Evolutionary conservation across 345 rosid species (phyloP), one percentile per base, ranked within the genome.

Genomic region (Populus alba): DNA sequence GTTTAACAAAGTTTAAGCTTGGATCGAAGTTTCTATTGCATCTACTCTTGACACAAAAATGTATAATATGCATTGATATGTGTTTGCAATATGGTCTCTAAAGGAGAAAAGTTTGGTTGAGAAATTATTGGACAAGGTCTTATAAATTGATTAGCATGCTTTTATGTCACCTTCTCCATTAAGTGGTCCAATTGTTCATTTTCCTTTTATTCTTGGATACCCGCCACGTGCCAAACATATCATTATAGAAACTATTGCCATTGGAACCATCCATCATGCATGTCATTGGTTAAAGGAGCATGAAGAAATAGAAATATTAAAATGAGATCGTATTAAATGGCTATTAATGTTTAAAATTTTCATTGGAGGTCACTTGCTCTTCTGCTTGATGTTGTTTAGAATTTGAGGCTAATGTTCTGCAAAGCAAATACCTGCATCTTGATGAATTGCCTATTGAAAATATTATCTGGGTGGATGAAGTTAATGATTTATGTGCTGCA

Each of bases 401-500:
- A 81, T 77, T 80, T 62, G 93, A 84, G 81, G 86, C 85, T 43
- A 77, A 83, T 80, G 71, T 79, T 67, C 74, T 75, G 53, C 82
- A 75, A 59, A 83, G 71, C 77, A 82, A 85, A 75, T 96, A 84
- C 86, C 83, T 96, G 78, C 75, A 78, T 77, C 94, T 92, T 23
- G 83, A 80, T 29, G 98, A 94, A 78, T 84, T 95, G 78, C 77
- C 71, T 77, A 84, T 88, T 63, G 91, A 92, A 83, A 90, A 86
- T 61, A 75, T 91, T 77, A 76, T 81, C 59, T 96, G 99, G 97
- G 92, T 95, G 78, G 98, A 91, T 78, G 91, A 84, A 73, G 91
- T 81, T 67, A 83, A 82, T 78, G 81, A 87, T 75, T 85, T 95
- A 85, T 61, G 49, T 68, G 49, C 74, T 41, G 99, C 97, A 43